Evolutionary conservation across 371 early-diverging fungal species (phyloP).

Genomic region (Actinomortierella wolfii): DNA sequence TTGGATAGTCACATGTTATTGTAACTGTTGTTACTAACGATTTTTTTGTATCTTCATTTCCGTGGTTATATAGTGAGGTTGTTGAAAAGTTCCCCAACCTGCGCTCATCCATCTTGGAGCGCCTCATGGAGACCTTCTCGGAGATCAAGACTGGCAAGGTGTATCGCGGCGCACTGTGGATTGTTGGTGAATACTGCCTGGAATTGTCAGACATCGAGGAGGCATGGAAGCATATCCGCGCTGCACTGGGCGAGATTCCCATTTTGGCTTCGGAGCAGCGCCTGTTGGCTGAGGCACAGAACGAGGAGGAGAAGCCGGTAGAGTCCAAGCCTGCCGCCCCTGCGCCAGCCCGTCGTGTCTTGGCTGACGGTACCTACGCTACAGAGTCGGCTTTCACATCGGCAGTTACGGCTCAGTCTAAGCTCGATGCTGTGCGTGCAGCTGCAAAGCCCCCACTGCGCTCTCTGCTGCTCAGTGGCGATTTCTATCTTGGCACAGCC

Average conservation of each 20-base stretch:
- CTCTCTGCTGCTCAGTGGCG: conserved; percentile 86
- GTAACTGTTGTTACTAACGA: too few species aligned
- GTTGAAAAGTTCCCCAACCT: conserved; percentile 93
- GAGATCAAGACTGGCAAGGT: conserved; percentile 96
- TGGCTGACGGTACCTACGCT: conserved; percentile 97
- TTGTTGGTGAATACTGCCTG: conserved; percentile 92
- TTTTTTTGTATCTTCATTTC: conserved; percentile 1
- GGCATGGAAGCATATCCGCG: conserved; percentile 82
- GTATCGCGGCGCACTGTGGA: conserved; percentile 96
- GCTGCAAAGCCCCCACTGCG: conserved; percentile 79
- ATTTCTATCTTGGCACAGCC: conserved; percentile 89
- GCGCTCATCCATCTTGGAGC: conserved; percentile 78
- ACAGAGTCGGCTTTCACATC: conserved; percentile 87
- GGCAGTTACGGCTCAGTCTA: conserved; percentile 49
- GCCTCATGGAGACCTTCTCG: conserved; percentile 79
- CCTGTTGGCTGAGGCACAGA: conserved; percentile 63
- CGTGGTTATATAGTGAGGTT: conserved; percentile 68
- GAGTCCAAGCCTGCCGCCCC: conserved; percentile 51
- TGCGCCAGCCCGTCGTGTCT: conserved; percentile 74
- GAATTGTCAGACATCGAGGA: conserved; percentile 77
- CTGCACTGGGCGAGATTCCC: conserved; percentile 89
- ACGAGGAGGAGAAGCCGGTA: conserved; percentile 51
- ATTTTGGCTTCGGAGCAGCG: conserved; percentile 88
- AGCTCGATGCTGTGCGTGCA: conserved; percentile 67
- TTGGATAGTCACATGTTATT: neutral